These are phyloP conservation scores for Rhizophagus sp. DNA, from an alignment of 192 early-diverging fungal species.

Conservation along the genomic window DNA sequence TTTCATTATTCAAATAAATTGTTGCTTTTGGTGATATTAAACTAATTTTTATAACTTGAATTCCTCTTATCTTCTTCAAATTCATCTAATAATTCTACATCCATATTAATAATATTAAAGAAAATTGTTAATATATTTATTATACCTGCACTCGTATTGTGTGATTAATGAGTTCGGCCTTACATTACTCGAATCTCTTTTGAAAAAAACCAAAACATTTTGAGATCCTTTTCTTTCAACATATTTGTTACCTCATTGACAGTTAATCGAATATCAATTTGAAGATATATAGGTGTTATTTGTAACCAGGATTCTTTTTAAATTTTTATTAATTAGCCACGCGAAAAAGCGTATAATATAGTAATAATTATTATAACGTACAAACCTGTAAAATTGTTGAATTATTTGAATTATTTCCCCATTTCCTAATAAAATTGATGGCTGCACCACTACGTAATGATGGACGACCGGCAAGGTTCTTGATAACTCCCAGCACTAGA, in stretches of 20 bases:
- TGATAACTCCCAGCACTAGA: constrained; percentile 34
- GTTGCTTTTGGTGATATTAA: too few relatives aligned
- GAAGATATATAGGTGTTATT: constrained; percentile 35
- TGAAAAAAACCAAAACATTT: constrained; percentile 37
- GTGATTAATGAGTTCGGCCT: not conserved
- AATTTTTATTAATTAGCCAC: not conserved
- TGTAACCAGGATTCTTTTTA: constrained; percentile 16
- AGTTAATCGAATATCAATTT: constrained; percentile 40
- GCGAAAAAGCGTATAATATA: not conserved
- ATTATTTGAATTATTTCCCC: constrained; percentile 48
- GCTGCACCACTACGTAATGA: constrained; percentile 46
- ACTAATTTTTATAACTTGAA: too few relatives aligned
- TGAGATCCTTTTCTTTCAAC: constrained; percentile 34
- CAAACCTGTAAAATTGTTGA: constrained; percentile 53
- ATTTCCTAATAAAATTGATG: constrained; percentile 45
- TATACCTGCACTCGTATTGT: not conserved
- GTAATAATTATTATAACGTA: not conserved
- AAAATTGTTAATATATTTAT: too few relatives aligned
- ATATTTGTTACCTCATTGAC: constrained; percentile 37
- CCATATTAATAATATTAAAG: too few relatives aligned
- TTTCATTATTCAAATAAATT: too few relatives aligned
- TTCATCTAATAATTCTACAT: too few relatives aligned
- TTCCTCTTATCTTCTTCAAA: too few relatives aligned
- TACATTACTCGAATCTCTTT: not conserved
- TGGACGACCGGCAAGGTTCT: constrained; percentile 55